A percentile compares a stretch with the other conserved stretches of the same genome.
These are phyloP conservation scores for Penicillium sp. DNA, from an alignment of 2,329 filamentous ascomycete species.

Conservation along the genomic window DNA sequence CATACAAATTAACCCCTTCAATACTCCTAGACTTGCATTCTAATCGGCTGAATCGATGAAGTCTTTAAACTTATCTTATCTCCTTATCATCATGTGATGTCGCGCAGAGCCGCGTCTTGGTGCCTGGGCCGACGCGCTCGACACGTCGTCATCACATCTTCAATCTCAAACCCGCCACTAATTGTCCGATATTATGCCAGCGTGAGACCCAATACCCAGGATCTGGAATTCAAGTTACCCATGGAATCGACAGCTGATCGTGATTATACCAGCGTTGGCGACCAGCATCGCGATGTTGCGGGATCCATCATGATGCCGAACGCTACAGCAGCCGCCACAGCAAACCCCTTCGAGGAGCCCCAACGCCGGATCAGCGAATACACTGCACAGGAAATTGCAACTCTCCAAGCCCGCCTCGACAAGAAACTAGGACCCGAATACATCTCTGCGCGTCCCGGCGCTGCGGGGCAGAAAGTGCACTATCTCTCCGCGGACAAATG, in stretches of 20 bases:
- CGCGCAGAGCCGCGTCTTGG: slow-evolving; percentile 30
- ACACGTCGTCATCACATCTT: slow-evolving; percentile 14
- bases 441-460: slow-evolving; percentile 79
- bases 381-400: slow-evolving; percentile 86
- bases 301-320: slow-evolving; percentile 43
- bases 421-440: slow-evolving; percentile 95
- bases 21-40: neutral
- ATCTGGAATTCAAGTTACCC: neutral
- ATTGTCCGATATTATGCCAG: slow-evolving; percentile 42
- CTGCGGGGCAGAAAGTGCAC: slow-evolving; percentile 80
- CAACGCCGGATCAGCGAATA: slow-evolving; percentile 69
- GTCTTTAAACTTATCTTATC: slow-evolving; percentile 2
- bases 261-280: slow-evolving; percentile 56
- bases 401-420: slow-evolving; percentile 78
- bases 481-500: slow-evolving; percentile 96
- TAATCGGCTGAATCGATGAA: neutral
- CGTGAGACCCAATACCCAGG: slow-evolving; percentile 35
- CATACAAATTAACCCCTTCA: neutral
- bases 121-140: slow-evolving; percentile 16
- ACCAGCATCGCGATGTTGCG: slow-evolving; percentile 56
- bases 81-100: slow-evolving; percentile 31
- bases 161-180: slow-evolving; percentile 10
- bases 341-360: slow-evolving; percentile 77
- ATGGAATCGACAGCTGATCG: slow-evolving; percentile 23
- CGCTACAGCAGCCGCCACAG: slow-evolving; percentile 33